These are phyloP conservation scores for Chenopodium suecicum DNA, from an alignment of 148 eudicot species.

Conservation along the genomic window DNA sequence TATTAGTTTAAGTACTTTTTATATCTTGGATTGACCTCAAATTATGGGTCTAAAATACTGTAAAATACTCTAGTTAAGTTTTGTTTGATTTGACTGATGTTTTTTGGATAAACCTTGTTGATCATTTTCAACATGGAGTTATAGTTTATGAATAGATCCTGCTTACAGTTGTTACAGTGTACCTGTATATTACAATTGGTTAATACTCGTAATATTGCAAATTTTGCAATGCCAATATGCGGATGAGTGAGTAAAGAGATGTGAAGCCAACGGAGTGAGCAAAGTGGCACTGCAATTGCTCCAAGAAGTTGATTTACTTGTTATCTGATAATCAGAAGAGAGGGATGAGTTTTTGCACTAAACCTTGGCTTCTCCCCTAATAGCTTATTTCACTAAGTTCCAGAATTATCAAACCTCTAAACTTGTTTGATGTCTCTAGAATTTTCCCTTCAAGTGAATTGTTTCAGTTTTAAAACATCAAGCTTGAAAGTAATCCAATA, in stretches of 20 bases:
- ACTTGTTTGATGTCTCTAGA: slow-evolving; percentile 13
- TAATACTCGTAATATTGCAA: too few relatives aligned
- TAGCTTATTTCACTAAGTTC: slow-evolving; percentile 48
- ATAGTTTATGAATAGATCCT: too few relatives aligned
- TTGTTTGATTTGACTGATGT: too few relatives aligned
- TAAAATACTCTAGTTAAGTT: too few relatives aligned
- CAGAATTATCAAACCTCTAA: slow-evolving; percentile 15
- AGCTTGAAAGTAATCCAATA: background rate
- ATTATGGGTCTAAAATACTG: too few relatives aligned
- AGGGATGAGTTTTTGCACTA: background rate
- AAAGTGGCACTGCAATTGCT: slow-evolving; percentile 33
- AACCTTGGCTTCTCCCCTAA: slow-evolving; percentile 10
- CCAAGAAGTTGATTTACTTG: slow-evolving; percentile 30
- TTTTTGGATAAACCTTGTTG: too few relatives aligned
- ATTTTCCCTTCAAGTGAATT: slow-evolving; percentile 38
- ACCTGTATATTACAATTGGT: too few relatives aligned
- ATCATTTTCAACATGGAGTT: too few relatives aligned
- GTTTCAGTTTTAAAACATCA: slow-evolving; percentile 12
- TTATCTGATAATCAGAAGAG: slow-evolving; percentile 24
- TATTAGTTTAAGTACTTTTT: background rate
- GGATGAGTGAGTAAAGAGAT: slow-evolving; percentile 1
- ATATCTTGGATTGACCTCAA: too few relatives aligned
- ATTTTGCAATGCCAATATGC: too few relatives aligned
- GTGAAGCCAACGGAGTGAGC: slow-evolving; percentile 26
- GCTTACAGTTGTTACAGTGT: too few relatives aligned